These are phyloP conservation scores for Ceratobasidium sp. DNA, from an alignment of 1,284 basidiomycete species.

Conservation along the genomic window DNA sequence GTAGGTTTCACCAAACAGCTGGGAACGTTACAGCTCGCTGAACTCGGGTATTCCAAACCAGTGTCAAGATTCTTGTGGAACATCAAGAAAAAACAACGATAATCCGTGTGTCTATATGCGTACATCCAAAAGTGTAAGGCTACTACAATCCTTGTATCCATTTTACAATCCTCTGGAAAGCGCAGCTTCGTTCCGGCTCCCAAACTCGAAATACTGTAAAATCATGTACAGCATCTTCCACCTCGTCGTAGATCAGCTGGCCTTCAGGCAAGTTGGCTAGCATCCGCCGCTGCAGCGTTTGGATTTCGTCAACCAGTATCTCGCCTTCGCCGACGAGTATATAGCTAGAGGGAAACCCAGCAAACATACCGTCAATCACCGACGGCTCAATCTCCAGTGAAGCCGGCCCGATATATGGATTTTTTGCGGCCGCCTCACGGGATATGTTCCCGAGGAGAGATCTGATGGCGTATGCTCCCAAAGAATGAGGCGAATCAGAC, in stretches of 20 bases:
- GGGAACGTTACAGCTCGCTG: too few species aligned
- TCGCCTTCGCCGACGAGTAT: conserved; percentile 69
- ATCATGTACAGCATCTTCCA: conserved; percentile 68
- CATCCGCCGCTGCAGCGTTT: conserved; percentile 61
- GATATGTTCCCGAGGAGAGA: conserved; percentile 56
- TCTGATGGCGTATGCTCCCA: conserved; percentile 23
- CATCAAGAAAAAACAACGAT: too few species aligned
- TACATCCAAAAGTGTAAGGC: background rate
- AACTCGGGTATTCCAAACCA: too few species aligned
- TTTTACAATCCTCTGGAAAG: conserved; percentile 15
- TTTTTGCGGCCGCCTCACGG: conserved; percentile 57
- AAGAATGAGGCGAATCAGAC: background rate
- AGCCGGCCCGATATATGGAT: conserved; percentile 70
- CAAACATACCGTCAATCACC: conserved; percentile 60
- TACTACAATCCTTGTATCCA: conserved; percentile 26
- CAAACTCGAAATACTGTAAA: conserved; percentile 61
- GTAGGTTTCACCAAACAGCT: background rate
- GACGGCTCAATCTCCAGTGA: conserved; percentile 58
- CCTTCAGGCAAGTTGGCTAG: conserved; percentile 55
- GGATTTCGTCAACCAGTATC: conserved; percentile 65
- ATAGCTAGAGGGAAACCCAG: conserved; percentile 69
- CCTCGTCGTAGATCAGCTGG: conserved; percentile 59
- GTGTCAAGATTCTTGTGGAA: too few species aligned
- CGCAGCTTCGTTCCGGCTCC: conserved; percentile 32
- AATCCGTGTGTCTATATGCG: too few species aligned